phyloP scores from a whole-genome alignment of 1,284 basidiomycete species.

The Moesziomyces parantarcticus region DNA sequence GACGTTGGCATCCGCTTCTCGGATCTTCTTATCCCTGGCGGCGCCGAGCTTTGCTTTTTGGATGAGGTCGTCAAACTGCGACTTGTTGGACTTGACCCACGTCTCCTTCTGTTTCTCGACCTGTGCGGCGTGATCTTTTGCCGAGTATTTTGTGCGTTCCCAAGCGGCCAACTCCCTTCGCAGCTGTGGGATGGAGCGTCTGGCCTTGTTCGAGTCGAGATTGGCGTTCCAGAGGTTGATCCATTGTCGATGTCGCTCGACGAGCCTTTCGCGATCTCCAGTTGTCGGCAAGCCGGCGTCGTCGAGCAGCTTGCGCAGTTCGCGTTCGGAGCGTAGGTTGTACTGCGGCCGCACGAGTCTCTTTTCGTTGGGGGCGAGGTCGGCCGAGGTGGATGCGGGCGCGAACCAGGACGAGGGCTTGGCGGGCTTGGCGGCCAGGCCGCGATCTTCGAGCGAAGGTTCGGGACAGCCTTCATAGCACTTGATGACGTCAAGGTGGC shows the following conservation, averaged over 20 bases:
- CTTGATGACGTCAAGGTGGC: slow-evolving; percentile 52
- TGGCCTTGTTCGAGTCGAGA: slow-evolving; percentile 56
- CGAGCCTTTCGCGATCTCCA: slow-evolving; percentile 49
- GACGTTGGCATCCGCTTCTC: too few relatives aligned
- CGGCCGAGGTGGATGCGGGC: slow-evolving; percentile 9
- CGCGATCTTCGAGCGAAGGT: slow-evolving; percentile 37
- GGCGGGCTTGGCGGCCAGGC: slow-evolving; percentile 21
- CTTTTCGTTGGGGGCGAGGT: slow-evolving; percentile 28
- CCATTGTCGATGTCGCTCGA: slow-evolving; percentile 63
- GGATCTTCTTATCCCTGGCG: slow-evolving; percentile 17
- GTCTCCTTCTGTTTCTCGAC: slow-evolving; percentile 30
- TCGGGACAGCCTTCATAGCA: slow-evolving; percentile 50
- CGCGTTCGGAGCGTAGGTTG: slow-evolving; percentile 49
- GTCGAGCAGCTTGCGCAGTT: slow-evolving; percentile 56
- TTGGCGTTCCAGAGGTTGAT: slow-evolving; percentile 65
- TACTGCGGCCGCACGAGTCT: slow-evolving; percentile 59
- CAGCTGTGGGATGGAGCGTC: slow-evolving; percentile 38
- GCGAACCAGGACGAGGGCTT: slow-evolving; percentile 38
- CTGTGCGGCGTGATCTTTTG: slow-evolving; percentile 28
- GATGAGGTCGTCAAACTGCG: slow-evolving; percentile 39
- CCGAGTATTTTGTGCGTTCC: slow-evolving; percentile 46
- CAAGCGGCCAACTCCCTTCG: slow-evolving; percentile 50
- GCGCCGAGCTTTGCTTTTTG: slow-evolving; percentile 34
- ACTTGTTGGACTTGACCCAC: slow-evolving; percentile 43
- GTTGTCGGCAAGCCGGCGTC: slow-evolving; percentile 40